Base-by-base conservation (phyloP, 2,329 filamentous ascomycete species). In the Curvularia spicifera region DNA sequence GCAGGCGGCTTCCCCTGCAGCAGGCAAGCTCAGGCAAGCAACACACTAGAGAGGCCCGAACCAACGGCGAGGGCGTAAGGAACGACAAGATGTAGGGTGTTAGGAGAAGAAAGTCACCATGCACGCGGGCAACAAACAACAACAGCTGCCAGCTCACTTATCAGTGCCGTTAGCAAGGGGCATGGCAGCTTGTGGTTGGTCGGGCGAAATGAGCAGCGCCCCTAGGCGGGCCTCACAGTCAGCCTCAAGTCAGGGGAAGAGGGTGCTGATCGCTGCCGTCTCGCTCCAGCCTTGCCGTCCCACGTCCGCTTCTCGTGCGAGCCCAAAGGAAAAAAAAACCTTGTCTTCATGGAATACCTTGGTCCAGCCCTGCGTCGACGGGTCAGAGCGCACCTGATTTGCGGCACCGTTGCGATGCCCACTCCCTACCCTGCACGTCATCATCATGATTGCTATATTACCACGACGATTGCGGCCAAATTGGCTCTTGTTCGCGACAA, bases 131-230 rank as follows among this genome's bases (percentile, higher is more conserved):
- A 33, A 20, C 12, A 29, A 18, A 33, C 26, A 46, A 20, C 28
- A 31, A 46, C 39, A 39, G 54, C 35, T 43, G 37, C 43, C 18
- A 55, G 24, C 31, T 45, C 40, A 56, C 56, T 50, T 56, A 58
- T 56, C 51, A 56, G 43, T 37, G 37, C 29, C 48, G 43, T 44
- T 47, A 28, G 40, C 51, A 57, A 65, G 57, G 61, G 63, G 61
- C 53, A 24, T n/a, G 9, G 12, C 3, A 12, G 31, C 42, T 60
- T 56, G 20, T 66, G 67, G 62, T 61, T 64, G 64, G 65, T 51
- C 53, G 24, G 56, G 47, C 61, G 58, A 71, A 72, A 73, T 70
- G 66, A 71, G 64, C 48, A 50, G 55, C 53, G 57, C 63, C 55
- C 54, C 52, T 61, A 63, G 56, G 57, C 63, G 44, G 26, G 44